These are phyloP conservation scores for Letharia lupina DNA, from an alignment of 495 filamentous ascomycete genomes.

Conservation along the genomic window DNA sequence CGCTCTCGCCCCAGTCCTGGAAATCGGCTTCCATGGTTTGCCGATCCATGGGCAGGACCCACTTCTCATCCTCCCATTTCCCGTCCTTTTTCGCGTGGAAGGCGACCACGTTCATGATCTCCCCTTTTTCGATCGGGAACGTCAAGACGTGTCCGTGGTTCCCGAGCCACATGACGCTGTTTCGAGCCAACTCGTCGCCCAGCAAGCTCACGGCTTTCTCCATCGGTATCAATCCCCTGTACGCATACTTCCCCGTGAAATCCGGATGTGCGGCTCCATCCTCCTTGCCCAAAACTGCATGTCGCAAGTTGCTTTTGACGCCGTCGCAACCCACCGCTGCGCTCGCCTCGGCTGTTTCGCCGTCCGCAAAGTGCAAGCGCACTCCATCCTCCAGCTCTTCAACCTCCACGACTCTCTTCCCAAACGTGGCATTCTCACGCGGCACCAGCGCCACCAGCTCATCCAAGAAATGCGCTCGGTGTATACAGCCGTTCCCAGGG, in stretches of 20 bases:
- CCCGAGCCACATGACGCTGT: constrained; percentile 39
- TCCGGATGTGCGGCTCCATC: constrained; percentile 34
- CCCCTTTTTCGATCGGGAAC: constrained; percentile 40
- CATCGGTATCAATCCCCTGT: constrained; percentile 46
- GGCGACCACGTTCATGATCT: constrained; percentile 37
- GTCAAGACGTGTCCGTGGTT: constrained; percentile 40
- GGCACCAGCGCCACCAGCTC: constrained; percentile 42
- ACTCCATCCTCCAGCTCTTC: constrained; percentile 26
- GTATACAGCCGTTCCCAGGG: constrained; percentile 34
- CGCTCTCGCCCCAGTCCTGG: constrained; percentile 19
- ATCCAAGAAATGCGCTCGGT: constrained; percentile 45
- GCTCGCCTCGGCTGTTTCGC: constrained; percentile 34
- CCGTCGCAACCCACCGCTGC: constrained; percentile 36
- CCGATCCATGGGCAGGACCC: constrained; percentile 48
- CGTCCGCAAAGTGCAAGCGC: constrained; percentile 30
- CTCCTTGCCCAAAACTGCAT: constrained; percentile 33
- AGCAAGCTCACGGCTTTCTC: constrained; percentile 39
- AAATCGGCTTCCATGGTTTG: constrained; percentile 28
- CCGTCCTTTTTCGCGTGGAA: constrained; percentile 28
- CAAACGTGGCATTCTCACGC: constrained; percentile 36
- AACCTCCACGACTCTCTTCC: constrained; percentile 34
- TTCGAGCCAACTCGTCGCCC: constrained; percentile 40
- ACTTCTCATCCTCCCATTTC: constrained; percentile 34
- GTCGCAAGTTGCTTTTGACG: constrained; percentile 30
- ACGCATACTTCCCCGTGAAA: constrained; percentile 44